Conservation (phyloP, 2,329 filamentous ascomycete species). For the Stagonosporopsis vannaccii region DNA sequence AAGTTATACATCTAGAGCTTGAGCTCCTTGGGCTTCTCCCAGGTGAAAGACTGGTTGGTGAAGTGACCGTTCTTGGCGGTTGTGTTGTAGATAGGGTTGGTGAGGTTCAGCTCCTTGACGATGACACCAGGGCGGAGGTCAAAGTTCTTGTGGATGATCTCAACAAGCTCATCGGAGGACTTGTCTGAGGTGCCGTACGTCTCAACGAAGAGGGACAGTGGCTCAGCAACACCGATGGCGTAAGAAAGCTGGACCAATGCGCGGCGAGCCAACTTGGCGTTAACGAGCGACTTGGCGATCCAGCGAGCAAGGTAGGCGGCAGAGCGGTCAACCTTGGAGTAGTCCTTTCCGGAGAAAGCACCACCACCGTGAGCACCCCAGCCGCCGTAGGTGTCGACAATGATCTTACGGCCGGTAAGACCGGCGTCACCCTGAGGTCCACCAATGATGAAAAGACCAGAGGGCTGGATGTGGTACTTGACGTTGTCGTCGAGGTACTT, state of each 20-base stretch:
- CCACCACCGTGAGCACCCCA: slow-evolving; percentile 99
- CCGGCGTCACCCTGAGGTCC: slow-evolving; percentile 98
- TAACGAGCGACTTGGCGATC: slow-evolving; percentile 98
- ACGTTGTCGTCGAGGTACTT: slow-evolving; percentile 93
- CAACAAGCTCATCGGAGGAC: slow-evolving; percentile 89
- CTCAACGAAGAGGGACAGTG: slow-evolving; percentile 97
- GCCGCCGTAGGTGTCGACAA: slow-evolving; percentile 99
- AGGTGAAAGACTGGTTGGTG: slow-evolving; percentile 96
- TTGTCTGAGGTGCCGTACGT: slow-evolving; percentile 93
- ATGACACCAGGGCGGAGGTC: slow-evolving; percentile 98
- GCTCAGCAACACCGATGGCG: slow-evolving; percentile 98
- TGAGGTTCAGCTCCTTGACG: slow-evolving; percentile 93
- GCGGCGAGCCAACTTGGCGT: slow-evolving; percentile 87
- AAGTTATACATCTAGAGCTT: slow-evolving; percentile 72
- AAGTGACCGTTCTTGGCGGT: slow-evolving; percentile 99
- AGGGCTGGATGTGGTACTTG: slow-evolving; percentile 98
- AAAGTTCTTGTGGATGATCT: slow-evolving; percentile 96
- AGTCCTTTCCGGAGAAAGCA: slow-evolving; percentile 99
- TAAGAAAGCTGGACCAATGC: slow-evolving; percentile 97
- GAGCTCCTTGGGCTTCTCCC: slow-evolving; percentile 97
- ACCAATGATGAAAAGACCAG: slow-evolving; percentile 98
- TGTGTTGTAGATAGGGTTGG: slow-evolving; percentile 96
- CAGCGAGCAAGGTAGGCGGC: slow-evolving; percentile 97
- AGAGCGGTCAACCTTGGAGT: slow-evolving; percentile 99
- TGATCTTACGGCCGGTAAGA: slow-evolving; percentile 98